These are phyloP conservation scores for Fusarium pseudograminearum DNA, from an alignment of 2,329 filamentous ascomycete species.

Conservation along the genomic window DNA sequence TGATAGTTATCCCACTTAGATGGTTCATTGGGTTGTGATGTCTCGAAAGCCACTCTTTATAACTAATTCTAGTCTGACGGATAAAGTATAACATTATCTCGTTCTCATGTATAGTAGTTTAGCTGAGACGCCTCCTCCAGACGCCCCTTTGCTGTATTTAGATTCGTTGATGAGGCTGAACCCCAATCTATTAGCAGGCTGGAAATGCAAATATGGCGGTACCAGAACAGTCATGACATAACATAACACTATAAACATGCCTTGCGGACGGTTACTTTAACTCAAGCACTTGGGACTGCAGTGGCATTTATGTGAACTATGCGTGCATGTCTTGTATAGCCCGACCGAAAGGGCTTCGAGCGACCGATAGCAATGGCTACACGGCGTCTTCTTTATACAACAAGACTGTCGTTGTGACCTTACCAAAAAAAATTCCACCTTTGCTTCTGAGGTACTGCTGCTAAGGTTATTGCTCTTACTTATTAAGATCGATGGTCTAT, in stretches of 20 bases:
- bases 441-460: too few relatives aligned
- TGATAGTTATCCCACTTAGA: background rate
- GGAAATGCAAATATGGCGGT: background rate
- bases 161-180: background rate
- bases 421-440: too few relatives aligned
- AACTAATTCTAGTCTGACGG: background rate
- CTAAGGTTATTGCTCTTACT: too few relatives aligned
- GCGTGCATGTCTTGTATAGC: background rate
- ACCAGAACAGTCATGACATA: background rate
- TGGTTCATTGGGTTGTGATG: background rate
- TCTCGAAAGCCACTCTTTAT: background rate
- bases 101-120: background rate
- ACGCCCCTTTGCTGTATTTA: background rate
- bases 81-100: too few relatives aligned
- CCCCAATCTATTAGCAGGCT: background rate
- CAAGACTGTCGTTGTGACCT: background rate
- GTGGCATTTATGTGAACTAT: background rate
- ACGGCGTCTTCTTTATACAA: too few relatives aligned
- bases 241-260: background rate
- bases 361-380: background rate
- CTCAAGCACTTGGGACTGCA: background rate
- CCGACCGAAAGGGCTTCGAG: background rate
- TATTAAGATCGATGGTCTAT: too few relatives aligned
- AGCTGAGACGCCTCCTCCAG: background rate
- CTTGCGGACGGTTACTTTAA: background rate